These are phyloP conservation scores for Capsicum chinense DNA, from an alignment of 257 asterid genomes.

Conservation along the genomic window DNA sequence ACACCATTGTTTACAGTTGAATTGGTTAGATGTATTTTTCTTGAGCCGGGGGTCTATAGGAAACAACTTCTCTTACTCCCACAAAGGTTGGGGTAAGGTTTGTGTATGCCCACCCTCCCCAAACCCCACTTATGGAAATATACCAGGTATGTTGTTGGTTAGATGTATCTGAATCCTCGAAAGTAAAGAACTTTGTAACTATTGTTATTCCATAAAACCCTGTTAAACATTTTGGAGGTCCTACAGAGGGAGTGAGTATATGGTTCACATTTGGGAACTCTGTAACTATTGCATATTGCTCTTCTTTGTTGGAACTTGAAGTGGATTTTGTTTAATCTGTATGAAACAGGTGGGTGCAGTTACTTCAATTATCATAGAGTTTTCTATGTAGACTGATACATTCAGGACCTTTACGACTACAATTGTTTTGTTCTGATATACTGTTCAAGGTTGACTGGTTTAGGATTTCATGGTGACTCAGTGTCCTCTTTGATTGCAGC, in stretches of 20 bases:
- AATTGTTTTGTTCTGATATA: neutral
- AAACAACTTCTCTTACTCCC: too few relatives aligned
- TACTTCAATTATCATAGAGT: neutral
- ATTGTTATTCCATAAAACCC: neutral
- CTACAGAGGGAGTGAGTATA: neutral
- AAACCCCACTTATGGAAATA: too few relatives aligned
- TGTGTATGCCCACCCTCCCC: too few relatives aligned
- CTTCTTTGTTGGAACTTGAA: slow-evolving; percentile 1
- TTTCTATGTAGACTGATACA: neutral
- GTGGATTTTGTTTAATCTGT: neutral
- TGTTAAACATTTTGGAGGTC: slow-evolving; percentile 1
- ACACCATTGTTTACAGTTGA: neutral
- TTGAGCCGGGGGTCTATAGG: neutral
- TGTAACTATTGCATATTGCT: neutral
- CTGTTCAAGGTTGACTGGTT: neutral
- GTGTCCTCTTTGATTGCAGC: slow-evolving; percentile 52
- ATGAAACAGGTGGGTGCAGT: neutral
- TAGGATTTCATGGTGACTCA: neutral
- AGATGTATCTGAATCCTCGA: neutral
- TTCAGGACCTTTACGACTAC: neutral
- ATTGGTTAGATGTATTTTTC: neutral
- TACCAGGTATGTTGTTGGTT: too few relatives aligned
- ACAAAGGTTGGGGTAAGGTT: too few relatives aligned
- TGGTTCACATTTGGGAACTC: neutral
- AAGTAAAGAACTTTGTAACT: neutral